Percentiles rank a stretch among this genome's conserved stretches.
Conservation (phyloP, 169 alveolate genomes). For the Eimeria brunetti region DNA sequence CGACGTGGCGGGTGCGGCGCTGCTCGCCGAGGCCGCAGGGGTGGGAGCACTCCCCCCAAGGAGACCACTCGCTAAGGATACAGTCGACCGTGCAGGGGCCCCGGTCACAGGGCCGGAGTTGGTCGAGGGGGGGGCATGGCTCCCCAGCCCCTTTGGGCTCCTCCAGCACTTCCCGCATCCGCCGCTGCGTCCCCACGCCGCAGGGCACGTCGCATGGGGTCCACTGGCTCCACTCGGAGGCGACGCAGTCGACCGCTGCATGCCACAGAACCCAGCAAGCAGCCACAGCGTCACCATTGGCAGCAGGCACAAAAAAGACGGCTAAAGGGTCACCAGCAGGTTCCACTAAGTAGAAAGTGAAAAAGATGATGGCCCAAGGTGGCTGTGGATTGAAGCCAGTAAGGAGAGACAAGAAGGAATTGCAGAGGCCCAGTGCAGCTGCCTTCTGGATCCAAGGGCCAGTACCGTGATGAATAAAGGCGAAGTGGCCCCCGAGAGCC, state of each 20-base stretch:
- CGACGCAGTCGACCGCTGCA: conserved; percentile 83
- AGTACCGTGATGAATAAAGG: no score
- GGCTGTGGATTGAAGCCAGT: neutral
- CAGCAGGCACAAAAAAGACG: neutral
- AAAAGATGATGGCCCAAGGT: neutral
- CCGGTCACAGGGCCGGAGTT: conserved; percentile 63
- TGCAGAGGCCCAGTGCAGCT: neutral
- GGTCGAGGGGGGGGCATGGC: conserved; percentile 68
- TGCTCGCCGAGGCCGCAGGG: conserved; percentile 83
- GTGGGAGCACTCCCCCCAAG: conserved; percentile 85
- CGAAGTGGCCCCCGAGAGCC: neutral
- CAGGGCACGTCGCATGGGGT: conserved; percentile 84
- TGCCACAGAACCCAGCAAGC: neutral
- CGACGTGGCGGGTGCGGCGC: conserved; percentile 73
- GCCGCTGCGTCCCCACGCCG: conserved; percentile 81
- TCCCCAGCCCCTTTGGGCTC: conserved; percentile 68
- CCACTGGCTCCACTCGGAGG: conserved; percentile 87
- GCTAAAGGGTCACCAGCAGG: no score
- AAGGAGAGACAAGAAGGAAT: neutral
- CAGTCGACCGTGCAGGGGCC: conserved; percentile 80
- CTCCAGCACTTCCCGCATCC: conserved; percentile 82
- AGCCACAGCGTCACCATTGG: neutral
- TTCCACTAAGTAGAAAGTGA: no score
- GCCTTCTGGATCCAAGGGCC: neutral
- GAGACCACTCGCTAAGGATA: conserved; percentile 84